Conservation (phyloP, 108 stramenopile species). For the Conticribra guillardii region DNA sequence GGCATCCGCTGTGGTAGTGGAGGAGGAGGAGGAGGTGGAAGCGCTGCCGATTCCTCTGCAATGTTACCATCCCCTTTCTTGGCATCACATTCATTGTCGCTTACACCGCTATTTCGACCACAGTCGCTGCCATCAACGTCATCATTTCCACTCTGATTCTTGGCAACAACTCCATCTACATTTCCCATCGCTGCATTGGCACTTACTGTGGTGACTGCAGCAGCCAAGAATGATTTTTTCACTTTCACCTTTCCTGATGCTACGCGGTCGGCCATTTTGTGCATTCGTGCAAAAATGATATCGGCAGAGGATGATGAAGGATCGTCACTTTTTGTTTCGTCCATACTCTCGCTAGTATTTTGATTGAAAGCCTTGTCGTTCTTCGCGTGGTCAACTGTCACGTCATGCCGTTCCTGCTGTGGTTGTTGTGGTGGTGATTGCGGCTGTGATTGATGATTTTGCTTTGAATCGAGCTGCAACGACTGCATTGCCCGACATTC, state of each 20-base stretch:
- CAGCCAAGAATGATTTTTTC: conserved; percentile 8
- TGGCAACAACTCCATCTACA: neutral
- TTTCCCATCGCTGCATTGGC: neutral
- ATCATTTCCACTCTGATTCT: neutral
- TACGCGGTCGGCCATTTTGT: conserved; percentile 19
- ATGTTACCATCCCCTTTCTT: neutral
- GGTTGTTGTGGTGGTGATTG: too few species aligned
- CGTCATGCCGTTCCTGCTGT: too few species aligned
- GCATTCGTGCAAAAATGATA: conserved; percentile 10
- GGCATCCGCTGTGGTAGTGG: neutral
- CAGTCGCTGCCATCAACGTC: neutral
- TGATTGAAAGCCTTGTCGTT: neutral
- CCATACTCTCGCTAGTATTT: neutral
- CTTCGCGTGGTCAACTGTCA: too few species aligned
- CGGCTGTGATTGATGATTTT: too few species aligned
- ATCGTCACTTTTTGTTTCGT: neutral
- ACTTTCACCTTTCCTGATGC: conserved; percentile 20
- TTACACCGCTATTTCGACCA: neutral
- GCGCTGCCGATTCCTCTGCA: neutral
- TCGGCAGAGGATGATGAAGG: neutral
- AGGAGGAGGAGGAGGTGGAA: neutral
- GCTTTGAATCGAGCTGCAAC: too few species aligned
- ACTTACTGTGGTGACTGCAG: conserved; percentile 1
- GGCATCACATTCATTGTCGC: neutral
- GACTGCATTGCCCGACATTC: too few species aligned